Base-by-base conservation (phyloP, 108 stramenopile species). In the Cyclotella choctawhatcheeana region DNA sequence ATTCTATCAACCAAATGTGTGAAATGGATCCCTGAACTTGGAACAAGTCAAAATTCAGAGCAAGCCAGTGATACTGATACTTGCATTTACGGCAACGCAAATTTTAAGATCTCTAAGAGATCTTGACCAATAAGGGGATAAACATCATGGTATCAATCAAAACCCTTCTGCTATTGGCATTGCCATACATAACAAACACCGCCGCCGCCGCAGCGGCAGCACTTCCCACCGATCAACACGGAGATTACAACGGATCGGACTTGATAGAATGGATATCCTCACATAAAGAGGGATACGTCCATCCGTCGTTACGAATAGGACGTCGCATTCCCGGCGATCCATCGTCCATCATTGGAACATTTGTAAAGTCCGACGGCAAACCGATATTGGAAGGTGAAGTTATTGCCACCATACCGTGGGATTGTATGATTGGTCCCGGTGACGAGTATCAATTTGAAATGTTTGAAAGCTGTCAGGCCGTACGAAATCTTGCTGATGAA, bases 391-490 rank as follows among this genome's bases (percentile, higher is more conserved):
- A 69, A 45, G 79, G 68, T 7, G 79, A 81, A 3, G 26, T 74
- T 44, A 73, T 81, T 52, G 79, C 79, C 4, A 50, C 44, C 44
- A 69, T 81, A 18, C 72, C 79, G 3, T 81, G 79, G 79, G 73
- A 74, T 44, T 59, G 45, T 40, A 69, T 73, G 35, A 81, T 81
- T 45, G 56, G 60, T 32, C 72, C 79, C 20, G 79, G 73, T 7
- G 17, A 35, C 13, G 67, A 81, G 44, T 81, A 81, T 26, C 12
- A 17, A 21, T 30, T 4, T 0, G 1, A 25, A 43, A 74, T 52
- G 44, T 73, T 58, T 64, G 47, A 35, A 32, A 74, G 72, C 67
- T 81, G 79, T 27, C 67, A 52, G 3, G 26, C 66, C 1, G 67
- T 82, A 27, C 53, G 47, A 29, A 82, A 77, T 43, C 48, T 82